Conservation (phyloP, 768 basidiomycete species). For the Suillus lakei region DNA sequence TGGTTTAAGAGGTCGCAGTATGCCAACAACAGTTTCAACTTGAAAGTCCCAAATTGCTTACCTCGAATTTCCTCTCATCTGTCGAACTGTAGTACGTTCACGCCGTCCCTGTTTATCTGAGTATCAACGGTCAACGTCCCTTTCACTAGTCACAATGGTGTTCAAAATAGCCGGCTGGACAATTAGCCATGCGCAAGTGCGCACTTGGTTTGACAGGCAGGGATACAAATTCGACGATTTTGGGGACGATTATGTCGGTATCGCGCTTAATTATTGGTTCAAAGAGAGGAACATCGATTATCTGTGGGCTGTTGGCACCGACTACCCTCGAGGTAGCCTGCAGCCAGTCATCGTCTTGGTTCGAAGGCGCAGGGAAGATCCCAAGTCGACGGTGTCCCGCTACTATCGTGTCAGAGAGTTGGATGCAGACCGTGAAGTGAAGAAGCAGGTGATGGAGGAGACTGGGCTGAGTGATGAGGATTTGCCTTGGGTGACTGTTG, state of each 20-base stretch:
- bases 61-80: no score
- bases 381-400: not conserved
- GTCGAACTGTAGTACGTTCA: not conserved
- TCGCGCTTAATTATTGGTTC: not conserved
- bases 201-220: slow-evolving; percentile 2
- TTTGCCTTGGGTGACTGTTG: not conserved
- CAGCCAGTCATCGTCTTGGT: not conserved
- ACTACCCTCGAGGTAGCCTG: not conserved
- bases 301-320: not conserved
- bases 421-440: not conserved
- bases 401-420: slow-evolving; percentile 3
- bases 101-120: not conserved
- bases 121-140: not conserved
- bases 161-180: not conserved
- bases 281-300: not conserved
- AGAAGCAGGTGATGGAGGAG: not conserved
- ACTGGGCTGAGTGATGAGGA: not conserved
- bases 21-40: no score
- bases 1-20: no score
- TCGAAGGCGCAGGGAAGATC: slow-evolving; percentile 1
- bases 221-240: not conserved
- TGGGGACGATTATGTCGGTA: not conserved
- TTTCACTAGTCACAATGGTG: not conserved
- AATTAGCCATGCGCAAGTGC: not conserved
- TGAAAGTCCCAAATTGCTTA: no score